Conservation (phyloP, 1,284 basidiomycete genomes). For the Melampsora larici-populina region DNA sequence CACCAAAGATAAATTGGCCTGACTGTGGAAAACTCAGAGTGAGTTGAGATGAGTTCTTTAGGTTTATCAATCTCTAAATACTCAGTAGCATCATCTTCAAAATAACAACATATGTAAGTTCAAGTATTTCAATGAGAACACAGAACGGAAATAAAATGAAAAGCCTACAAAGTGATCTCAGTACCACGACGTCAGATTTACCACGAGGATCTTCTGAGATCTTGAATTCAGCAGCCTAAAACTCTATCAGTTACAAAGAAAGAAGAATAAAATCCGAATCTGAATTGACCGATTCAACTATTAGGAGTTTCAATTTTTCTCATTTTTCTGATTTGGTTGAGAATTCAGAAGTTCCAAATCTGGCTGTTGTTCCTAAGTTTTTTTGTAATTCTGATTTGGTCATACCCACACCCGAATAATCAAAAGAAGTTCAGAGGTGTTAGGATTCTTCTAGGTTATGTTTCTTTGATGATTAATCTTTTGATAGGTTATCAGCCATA, state of each 20-base stretch:
- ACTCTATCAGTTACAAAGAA: constrained; percentile 89
- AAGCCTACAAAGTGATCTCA: constrained; percentile 69
- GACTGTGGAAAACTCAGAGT: too few relatives aligned
- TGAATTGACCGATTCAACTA: constrained; percentile 76
- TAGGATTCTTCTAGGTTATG: neutral
- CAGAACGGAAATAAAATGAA: neutral
- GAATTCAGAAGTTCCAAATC: constrained; percentile 90
- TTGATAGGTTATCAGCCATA: constrained; percentile 65
- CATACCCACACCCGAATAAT: constrained; percentile 87
- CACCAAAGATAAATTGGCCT: constrained; percentile 89
- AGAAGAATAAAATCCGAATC: constrained; percentile 55
- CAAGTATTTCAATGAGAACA: neutral
- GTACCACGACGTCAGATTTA: constrained; percentile 84
- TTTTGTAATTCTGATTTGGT: constrained; percentile 71
- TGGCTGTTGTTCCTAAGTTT: constrained; percentile 79
- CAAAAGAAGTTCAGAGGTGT: constrained; percentile 11
- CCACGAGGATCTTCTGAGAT: constrained; percentile 85
- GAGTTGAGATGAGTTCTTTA: too few relatives aligned
- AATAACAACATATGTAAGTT: neutral
- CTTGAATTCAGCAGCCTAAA: constrained; percentile 78
- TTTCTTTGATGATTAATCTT: constrained; percentile 68
- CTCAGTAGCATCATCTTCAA: constrained; percentile 63
- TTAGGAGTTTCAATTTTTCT: constrained; percentile 58
- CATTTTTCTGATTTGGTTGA: constrained; percentile 69
- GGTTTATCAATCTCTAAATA: constrained; percentile 70